A percentile compares a stretch with the other conserved stretches of the same genome.
Conservation (phyloP, 2,329 filamentous ascomycete genomes). For the Verticillium klebahnii region DNA sequence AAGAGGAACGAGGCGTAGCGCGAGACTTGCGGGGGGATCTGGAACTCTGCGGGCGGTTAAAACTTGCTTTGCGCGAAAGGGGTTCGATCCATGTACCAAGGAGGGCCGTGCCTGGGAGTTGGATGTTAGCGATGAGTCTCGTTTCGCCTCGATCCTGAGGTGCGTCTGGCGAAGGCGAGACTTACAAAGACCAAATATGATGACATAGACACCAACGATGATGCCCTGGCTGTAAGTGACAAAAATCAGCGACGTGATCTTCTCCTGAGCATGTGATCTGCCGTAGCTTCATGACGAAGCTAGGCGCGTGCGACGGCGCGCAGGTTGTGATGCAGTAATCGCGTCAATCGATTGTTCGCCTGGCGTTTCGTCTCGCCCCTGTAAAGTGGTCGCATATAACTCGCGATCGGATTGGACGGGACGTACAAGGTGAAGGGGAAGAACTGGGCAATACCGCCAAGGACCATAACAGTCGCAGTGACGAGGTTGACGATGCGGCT, state of each 20-base stretch:
- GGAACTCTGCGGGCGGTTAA: constrained; percentile 61
- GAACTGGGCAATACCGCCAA: constrained; percentile 76
- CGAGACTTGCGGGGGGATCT: constrained; percentile 87
- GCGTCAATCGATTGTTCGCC: neutral
- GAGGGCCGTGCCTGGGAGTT: constrained; percentile 56
- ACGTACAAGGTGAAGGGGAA: constrained; percentile 58
- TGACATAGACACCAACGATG: constrained; percentile 81
- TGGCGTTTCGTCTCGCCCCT: neutral
- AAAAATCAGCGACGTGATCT: neutral
- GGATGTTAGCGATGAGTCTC: neutral
- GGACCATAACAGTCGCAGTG: constrained; percentile 79
- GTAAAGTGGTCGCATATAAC: neutral
- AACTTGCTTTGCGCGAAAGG: neutral
- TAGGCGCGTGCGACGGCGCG: neutral
- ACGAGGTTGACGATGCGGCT: constrained; percentile 94
- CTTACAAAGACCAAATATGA: constrained; percentile 83
- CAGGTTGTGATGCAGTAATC: neutral
- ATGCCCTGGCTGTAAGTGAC: constrained; percentile 54
- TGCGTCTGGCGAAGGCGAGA: neutral
- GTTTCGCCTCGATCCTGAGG: neutral
- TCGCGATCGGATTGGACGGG: neutral
- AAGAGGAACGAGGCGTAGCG: constrained; percentile 97
- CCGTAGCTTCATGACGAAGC: neutral
- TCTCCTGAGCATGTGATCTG: neutral
- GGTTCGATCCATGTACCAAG: constrained; percentile 42